phyloP scores from a whole-genome alignment of 805 yeast species.

The Ogataea trehaloabstinens region DNA sequence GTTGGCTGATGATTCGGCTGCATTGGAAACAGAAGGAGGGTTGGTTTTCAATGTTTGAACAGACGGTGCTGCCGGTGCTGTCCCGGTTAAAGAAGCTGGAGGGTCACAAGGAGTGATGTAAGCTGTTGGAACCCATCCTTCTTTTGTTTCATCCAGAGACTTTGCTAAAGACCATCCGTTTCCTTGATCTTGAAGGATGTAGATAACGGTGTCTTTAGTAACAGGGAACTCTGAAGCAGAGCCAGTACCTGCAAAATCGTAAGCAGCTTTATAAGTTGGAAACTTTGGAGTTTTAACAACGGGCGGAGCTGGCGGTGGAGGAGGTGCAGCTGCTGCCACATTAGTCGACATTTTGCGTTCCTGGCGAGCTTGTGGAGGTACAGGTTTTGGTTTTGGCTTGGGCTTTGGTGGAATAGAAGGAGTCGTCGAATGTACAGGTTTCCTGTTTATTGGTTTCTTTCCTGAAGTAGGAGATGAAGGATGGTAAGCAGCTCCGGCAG shows the following conservation, averaged over 20 bases:
- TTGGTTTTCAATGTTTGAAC: conserved; percentile 21
- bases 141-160: conserved; percentile 65
- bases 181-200: conserved; percentile 66
- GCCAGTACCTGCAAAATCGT: conserved; percentile 86
- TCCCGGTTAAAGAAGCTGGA: conserved; percentile 35
- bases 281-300: conserved; percentile 56
- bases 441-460: conserved; percentile 28
- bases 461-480: conserved; percentile 30
- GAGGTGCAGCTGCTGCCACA: conserved; percentile 34
- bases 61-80: conserved; percentile 36
- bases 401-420: conserved; percentile 11
- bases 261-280: conserved; percentile 82
- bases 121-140: conserved; percentile 99
- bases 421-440: conserved; percentile 17
- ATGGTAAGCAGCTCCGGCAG: conserved; percentile 40
- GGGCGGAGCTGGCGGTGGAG: conserved; percentile 80
- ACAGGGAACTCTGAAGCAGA: conserved; percentile 79
- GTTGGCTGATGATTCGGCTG: conserved; percentile 11
- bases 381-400: conserved; percentile 23
- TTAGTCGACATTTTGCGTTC: conserved; percentile 6
- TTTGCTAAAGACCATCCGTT: conserved; percentile 96
- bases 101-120: conserved; percentile 65
- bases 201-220: conserved; percentile 70
- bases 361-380: conserved; percentile 18
- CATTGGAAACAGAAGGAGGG: conserved; percentile 22